phyloP scores from a whole-genome alignment of 2,329 filamentous ascomycete genomes.

The Dactylellina cionopaga region DNA sequence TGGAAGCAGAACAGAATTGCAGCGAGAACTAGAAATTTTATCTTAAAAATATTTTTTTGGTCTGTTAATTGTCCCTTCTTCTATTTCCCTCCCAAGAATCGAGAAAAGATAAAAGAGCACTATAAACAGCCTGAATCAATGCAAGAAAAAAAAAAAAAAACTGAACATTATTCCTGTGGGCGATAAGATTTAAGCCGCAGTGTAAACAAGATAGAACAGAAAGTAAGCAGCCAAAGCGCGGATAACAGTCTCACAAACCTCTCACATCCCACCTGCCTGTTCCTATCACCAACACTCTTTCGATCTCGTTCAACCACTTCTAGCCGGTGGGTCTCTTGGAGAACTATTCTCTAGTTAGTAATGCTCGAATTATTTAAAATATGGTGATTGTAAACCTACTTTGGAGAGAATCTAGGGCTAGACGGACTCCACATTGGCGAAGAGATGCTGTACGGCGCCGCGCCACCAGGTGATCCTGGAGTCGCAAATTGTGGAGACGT shows the following conservation, averaged over 20 bases:
- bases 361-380: background rate
- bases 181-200: no score
- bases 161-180: no score
- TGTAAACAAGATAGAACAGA: no score
- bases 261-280: no score
- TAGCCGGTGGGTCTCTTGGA: conserved; percentile 54
- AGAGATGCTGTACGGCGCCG: conserved; percentile 60
- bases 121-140: background rate
- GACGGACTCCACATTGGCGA: conserved; percentile 59
- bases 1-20: background rate
- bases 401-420: conserved; percentile 56
- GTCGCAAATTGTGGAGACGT: conserved; percentile 69
- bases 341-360: conserved; percentile 51
- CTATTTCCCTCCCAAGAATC: background rate
- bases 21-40: conserved; percentile 1
- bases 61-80: background rate
- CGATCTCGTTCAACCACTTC: conserved; percentile 16
- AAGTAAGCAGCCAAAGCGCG: no score
- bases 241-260: no score
- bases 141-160: no score
- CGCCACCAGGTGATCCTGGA: conserved; percentile 58
- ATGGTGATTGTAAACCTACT: conserved; percentile 53
- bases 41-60: conserved; percentile 26
- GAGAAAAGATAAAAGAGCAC: background rate
- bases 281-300: no score